Percentiles rank a stretch among this genome's conserved stretches.
These are phyloP conservation scores for Ceratobasidium sp. DNA, from an alignment of 1,284 basidiomycete species.

Conservation along the genomic window DNA sequence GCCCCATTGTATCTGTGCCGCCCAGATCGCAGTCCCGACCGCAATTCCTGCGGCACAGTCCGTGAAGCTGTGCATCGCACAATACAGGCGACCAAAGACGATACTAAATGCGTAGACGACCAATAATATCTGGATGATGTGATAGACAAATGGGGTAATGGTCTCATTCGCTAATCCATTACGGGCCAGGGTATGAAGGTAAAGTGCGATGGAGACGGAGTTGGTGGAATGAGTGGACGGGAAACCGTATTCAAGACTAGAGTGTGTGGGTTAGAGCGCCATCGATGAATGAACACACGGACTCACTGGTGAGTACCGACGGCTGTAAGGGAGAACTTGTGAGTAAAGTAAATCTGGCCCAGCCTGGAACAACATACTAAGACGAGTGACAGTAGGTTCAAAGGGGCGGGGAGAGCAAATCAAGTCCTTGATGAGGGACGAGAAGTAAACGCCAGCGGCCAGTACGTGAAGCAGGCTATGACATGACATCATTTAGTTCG, in stretches of 20 bases:
- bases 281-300: conserved; percentile 13
- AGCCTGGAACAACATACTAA: conserved; percentile 61
- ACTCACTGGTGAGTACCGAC: conserved; percentile 74
- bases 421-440: conserved; percentile 86
- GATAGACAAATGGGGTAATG: conserved; percentile 58
- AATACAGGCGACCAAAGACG: conserved; percentile 88
- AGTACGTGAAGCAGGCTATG: conserved; percentile 72
- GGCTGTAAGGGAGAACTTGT: conserved; percentile 54
- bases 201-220: conserved; percentile 83
- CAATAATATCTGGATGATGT: conserved; percentile 57
- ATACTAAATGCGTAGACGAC: conserved; percentile 74
- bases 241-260: conserved; percentile 82
- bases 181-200: conserved; percentile 62
- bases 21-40: conserved; percentile 74
- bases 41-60: conserved; percentile 72
- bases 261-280: conserved; percentile 33
- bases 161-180: conserved; percentile 46
- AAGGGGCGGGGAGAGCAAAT: conserved; percentile 90
- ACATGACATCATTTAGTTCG: conserved; percentile 20
- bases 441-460: conserved; percentile 80
- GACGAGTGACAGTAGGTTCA: conserved; percentile 84
- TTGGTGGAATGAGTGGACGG: conserved; percentile 97
- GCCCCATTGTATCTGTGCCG: conserved; percentile 54
- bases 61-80: conserved; percentile 86
- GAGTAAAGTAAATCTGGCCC: not conserved